Evolutionary conservation across 2,329 filamentous ascomycete genomes (phyloP).

Genomic region (Exophiala oligosperma): DNA sequence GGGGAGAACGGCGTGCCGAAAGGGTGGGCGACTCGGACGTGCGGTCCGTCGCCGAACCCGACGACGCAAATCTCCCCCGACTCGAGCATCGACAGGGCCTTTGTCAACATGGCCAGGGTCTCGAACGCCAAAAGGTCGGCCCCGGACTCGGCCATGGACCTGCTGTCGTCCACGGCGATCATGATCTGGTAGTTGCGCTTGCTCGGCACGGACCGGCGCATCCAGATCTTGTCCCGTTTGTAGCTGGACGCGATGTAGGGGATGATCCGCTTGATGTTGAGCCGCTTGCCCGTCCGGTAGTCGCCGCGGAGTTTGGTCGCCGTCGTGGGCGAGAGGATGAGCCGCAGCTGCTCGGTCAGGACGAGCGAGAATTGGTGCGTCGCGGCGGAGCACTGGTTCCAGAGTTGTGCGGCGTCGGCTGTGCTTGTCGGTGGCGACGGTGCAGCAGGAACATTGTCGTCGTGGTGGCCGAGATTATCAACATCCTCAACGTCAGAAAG

Average conservation of each 20-base stretch:
- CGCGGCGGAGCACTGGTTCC: conserved; percentile 78
- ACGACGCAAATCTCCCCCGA: conserved; percentile 90
- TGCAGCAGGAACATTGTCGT: conserved; percentile 19
- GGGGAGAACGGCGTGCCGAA: conserved; percentile 76
- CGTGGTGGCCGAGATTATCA: conserved; percentile 55
- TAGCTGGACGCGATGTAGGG: conserved; percentile 98
- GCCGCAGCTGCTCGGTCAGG: conserved; percentile 88
- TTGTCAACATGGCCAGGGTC: conserved; percentile 87
- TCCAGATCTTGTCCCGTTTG: conserved; percentile 99
- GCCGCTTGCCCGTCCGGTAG: conserved; percentile 94
- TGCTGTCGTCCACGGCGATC: conserved; percentile 93
- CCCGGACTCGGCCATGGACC: conserved; percentile 83
- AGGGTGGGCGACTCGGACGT: conserved; percentile 80
- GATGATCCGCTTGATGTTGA: conserved; percentile 99
- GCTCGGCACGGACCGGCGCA: conserved; percentile 85
- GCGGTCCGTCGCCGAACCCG: conserved; percentile 72
- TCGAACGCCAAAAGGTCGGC: conserved; percentile 84
- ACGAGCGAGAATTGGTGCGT: conserved; percentile 86
- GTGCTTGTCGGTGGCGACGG: conserved; percentile 42
- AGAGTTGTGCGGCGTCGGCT: conserved; percentile 69
- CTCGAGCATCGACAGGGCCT: conserved; percentile 87
- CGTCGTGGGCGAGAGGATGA: conserved; percentile 91
- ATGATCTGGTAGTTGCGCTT: conserved; percentile 97
- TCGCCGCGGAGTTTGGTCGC: conserved; percentile 95
- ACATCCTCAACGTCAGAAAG: conserved; percentile 57